Conservation (phyloP, 805 yeast species). For the Saccharomycopsis guyanensis region DNA sequence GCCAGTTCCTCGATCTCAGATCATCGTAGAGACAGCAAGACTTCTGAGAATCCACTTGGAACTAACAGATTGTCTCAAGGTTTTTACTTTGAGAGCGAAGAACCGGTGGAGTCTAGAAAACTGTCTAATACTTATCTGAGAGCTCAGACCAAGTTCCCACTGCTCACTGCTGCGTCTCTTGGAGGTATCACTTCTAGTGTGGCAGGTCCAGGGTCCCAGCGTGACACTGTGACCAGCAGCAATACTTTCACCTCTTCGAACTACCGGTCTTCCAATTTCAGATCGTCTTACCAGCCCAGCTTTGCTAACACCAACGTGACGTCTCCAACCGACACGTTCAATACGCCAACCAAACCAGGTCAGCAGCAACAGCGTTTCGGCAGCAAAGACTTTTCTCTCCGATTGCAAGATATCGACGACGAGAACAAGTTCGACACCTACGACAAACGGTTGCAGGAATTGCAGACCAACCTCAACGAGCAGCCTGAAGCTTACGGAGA, state of each 20-base stretch:
- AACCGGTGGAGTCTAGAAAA: constrained; percentile 8
- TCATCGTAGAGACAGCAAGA: constrained; percentile 5
- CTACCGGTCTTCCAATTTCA: constrained; percentile 5
- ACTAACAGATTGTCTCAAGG: constrained; percentile 12
- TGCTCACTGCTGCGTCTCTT: constrained; percentile 3
- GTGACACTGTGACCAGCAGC: constrained; percentile 18
- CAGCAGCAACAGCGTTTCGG: neutral
- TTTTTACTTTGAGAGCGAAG: constrained; percentile 19
- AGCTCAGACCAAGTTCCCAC: constrained; percentile 18
- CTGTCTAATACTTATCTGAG: constrained; percentile 5
- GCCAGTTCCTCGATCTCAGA: neutral
- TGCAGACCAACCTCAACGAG: constrained; percentile 9
- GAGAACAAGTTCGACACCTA: constrained; percentile 14
- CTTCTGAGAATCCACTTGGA: constrained; percentile 10
- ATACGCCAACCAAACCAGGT: neutral
- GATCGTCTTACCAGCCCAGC: constrained; percentile 16
- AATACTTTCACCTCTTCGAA: constrained; percentile 11
- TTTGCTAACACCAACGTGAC: constrained; percentile 14
- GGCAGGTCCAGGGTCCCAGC: neutral
- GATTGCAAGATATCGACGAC: neutral
- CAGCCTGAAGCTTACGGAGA: neutral
- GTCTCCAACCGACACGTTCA: constrained; percentile 13
- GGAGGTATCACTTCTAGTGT: neutral
- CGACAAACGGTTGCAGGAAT: constrained; percentile 15
- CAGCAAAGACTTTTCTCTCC: neutral